Percentiles rank a stretch among this genome's conserved stretches.
Evolutionary conservation across 2,329 filamentous ascomycete species (phyloP).

Genomic region (Monosporascus sp.): DNA sequence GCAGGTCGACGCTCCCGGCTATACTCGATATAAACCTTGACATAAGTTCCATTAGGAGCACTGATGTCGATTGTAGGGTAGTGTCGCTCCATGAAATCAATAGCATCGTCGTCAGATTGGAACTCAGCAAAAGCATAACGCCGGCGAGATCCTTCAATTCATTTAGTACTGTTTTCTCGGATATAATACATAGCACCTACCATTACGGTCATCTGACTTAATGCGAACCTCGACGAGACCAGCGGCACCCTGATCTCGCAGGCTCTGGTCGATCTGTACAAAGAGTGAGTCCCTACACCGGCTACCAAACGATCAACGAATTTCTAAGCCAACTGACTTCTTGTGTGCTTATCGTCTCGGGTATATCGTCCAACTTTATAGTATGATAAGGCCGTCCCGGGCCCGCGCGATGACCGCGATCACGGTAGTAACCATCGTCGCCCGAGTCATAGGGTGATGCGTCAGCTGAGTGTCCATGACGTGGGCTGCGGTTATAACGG

Average conservation of each 20-base stretch:
- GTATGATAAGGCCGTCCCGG: slow-evolving; percentile 28
- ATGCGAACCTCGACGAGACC: slow-evolving; percentile 27
- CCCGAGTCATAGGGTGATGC: slow-evolving; percentile 22
- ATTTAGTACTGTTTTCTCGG: not conserved
- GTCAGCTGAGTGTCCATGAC: slow-evolving; percentile 16
- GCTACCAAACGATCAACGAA: not conserved
- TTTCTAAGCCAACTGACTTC: slow-evolving; percentile 14
- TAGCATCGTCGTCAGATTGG: slow-evolving; percentile 32
- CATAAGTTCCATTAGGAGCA: slow-evolving; percentile 23
- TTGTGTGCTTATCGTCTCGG: slow-evolving; percentile 22
- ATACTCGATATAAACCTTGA: slow-evolving; percentile 31
- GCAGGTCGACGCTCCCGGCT: slow-evolving; percentile 30
- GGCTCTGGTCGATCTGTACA: slow-evolving; percentile 23
- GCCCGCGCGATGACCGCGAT: slow-evolving; percentile 18
- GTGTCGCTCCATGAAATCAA: slow-evolving; percentile 32
- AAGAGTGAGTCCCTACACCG: not conserved
- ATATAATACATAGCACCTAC: slow-evolving; percentile 8
- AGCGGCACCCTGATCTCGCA: slow-evolving; percentile 24
- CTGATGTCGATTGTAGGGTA: slow-evolving; percentile 32
- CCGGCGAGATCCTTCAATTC: slow-evolving; percentile 18
- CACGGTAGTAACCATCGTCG: slow-evolving; percentile 21
- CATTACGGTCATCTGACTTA: slow-evolving; percentile 26
- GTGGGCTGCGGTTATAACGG: slow-evolving; percentile 16
- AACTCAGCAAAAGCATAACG: slow-evolving; percentile 37
- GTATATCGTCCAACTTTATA: slow-evolving; percentile 28